Evolutionary conservation across 345 rosid species (phyloP), one percentile per base, ranked within the genome.

Genomic region (Salix purpurea): DNA sequence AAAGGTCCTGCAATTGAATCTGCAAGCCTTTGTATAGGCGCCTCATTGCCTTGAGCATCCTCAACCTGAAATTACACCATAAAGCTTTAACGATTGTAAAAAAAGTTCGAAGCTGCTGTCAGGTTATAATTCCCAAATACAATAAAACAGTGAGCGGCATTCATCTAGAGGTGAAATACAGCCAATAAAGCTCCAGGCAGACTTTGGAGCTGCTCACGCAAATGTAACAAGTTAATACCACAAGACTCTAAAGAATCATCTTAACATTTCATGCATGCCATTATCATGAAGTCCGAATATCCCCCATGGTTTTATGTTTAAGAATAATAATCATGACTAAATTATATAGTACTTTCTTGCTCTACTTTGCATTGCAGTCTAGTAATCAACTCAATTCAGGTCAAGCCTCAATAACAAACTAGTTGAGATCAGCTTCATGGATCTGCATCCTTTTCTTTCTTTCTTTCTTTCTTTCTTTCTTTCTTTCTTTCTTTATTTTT

Each of bases 1-100:
- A 95, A 95, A 19, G 98, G 99, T 66, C 99, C 98, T 68, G 99
- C 97, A 81, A 95, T 90, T 18, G 92, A 88, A 83, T 95, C 99
- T 80, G 97, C 99, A 78, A 95, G 90, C 82, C 98, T 86, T 81
- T 95, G 98, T 74, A 93, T 88, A 76, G 99, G 98, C 52, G 98
- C 99, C 85, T 92, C 98, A 85, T 80, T 88, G 61, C 97, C 97
- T 85, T 95, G 97, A 75, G 99, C 98, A 78, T 91, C 97, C 87
- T 95, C 96, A 82, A 93, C 97, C 99, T 93, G 83, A 80, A 84
- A 19, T 77, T 75, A 26, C 67, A 83, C n/a, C 74, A 79, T 36
- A 67, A 73, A 52, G 34, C 24, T 68, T 6, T 21, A 32, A 36
- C 15, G 26, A 13, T 21, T 16, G 39, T 6, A 70, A 44, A 69